These are phyloP conservation scores for Eucalyptus marginata DNA, from an alignment of 345 rosid species.

Conservation along the genomic window DNA sequence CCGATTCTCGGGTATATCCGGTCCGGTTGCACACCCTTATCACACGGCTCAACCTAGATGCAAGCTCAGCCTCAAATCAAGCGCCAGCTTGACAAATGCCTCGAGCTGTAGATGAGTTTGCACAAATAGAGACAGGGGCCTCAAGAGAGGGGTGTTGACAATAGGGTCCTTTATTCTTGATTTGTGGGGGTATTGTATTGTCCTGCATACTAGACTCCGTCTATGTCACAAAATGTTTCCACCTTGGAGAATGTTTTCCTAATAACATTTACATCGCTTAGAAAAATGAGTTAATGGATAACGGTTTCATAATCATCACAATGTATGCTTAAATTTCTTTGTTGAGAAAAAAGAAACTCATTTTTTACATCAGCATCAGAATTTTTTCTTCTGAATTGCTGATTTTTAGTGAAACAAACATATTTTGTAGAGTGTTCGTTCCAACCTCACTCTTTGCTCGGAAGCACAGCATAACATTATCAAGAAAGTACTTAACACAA, in stretches of 20 bases:
- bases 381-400: neutral
- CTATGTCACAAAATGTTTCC: neutral
- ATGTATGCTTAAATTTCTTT: neutral
- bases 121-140: neutral
- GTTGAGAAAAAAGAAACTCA: neutral
- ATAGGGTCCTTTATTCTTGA: neutral
- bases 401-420: neutral
- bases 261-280: neutral
- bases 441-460: neutral
- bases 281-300: neutral
- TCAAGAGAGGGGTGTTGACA: neutral
- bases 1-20: rapidly evolving
- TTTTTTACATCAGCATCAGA: neutral
- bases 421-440: neutral
- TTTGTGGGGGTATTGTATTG: neutral
- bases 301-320: neutral
- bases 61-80: neutral
- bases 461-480: neutral
- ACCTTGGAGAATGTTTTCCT: neutral
- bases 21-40: rapidly evolving
- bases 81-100: neutral
- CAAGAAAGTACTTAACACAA: neutral
- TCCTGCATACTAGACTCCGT: neutral
- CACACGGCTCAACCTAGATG: rapidly evolving
- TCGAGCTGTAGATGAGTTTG: neutral